A percentile compares a stretch with the other conserved stretches of the same genome.
Evolutionary conservation across 2,329 filamentous ascomycete genomes (phyloP).

Genomic region (Talaromyces rugulosus): DNA sequence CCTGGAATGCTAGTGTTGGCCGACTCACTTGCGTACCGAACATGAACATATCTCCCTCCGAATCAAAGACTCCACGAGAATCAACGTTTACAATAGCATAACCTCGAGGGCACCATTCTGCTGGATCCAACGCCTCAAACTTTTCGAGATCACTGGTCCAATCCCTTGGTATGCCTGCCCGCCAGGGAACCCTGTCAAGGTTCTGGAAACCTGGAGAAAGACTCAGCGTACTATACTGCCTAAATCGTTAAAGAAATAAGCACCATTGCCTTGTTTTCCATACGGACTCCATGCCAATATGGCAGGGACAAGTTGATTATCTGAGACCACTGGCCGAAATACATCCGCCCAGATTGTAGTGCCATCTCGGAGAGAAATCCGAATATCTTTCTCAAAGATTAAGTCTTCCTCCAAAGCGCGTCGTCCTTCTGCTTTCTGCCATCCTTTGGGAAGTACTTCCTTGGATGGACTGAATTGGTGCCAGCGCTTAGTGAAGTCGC

Average conservation of each 20-base stretch:
- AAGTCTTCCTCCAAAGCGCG: constrained; percentile 13
- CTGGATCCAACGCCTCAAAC: constrained; percentile 28
- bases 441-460: constrained; percentile 16
- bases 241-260: constrained; percentile 1
- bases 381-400: constrained; percentile 17
- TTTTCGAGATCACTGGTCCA: constrained; percentile 20
- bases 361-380: constrained; percentile 16
- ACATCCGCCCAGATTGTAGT: constrained; percentile 15
- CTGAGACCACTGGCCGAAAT: constrained; percentile 14
- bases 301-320: constrained; percentile 19
- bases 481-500: constrained; percentile 14
- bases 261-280: constrained; percentile 21
- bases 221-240: not conserved
- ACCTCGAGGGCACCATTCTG: constrained; percentile 24
- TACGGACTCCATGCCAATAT: constrained; percentile 22
- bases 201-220: not conserved
- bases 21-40: constrained; percentile 9
- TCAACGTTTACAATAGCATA: constrained; percentile 29
- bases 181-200: constrained; percentile 1
- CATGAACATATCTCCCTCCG: constrained; percentile 22
- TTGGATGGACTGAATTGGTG: constrained; percentile 13
- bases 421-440: constrained; percentile 14
- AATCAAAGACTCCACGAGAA: constrained; percentile 23
- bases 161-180: constrained; percentile 13
- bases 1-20: not conserved